phyloP scores from a whole-genome alignment of 1,284 basidiomycete species.

The Polyporus tsugae region DNA sequence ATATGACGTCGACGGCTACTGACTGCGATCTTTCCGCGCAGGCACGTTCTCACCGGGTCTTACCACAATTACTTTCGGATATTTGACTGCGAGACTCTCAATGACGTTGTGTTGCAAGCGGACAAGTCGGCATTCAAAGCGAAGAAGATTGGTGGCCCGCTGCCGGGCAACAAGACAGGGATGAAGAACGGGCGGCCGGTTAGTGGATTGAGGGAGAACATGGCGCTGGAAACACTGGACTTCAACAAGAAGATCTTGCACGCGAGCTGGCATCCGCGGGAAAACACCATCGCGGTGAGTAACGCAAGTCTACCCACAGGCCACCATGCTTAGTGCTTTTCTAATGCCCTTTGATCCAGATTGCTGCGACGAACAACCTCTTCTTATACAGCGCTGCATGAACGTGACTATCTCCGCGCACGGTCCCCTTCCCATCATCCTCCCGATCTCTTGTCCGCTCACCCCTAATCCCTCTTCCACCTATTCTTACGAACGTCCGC shows the following conservation, averaged over 20 bases:
- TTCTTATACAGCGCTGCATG: conserved; percentile 88
- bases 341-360: conserved; percentile 54
- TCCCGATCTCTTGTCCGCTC: conserved; percentile 9
- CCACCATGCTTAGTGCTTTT: background rate
- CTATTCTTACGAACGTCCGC: conserved; percentile 11
- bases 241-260: conserved; percentile 99
- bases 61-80: conserved; percentile 99
- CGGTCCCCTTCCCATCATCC: conserved; percentile 13
- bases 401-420: conserved; percentile 35
- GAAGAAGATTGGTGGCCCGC: conserved; percentile 93
- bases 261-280: conserved; percentile 96
- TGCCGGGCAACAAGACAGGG: conserved; percentile 72
- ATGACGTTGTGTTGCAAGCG: conserved; percentile 95
- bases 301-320: background rate
- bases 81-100: conserved; percentile 92
- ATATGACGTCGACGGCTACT: conserved; percentile 6
- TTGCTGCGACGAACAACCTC: conserved; percentile 95
- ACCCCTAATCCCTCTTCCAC: conserved; percentile 1
- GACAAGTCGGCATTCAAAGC: conserved; percentile 99
- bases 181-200: conserved; percentile 74
- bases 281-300: conserved; percentile 96
- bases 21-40: conserved; percentile 43
- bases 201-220: conserved; percentile 79
- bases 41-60: conserved; percentile 95
- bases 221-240: conserved; percentile 92